Conservation (phyloP, 495 filamentous ascomycete species). For the Penicillium paxilli region DNA sequence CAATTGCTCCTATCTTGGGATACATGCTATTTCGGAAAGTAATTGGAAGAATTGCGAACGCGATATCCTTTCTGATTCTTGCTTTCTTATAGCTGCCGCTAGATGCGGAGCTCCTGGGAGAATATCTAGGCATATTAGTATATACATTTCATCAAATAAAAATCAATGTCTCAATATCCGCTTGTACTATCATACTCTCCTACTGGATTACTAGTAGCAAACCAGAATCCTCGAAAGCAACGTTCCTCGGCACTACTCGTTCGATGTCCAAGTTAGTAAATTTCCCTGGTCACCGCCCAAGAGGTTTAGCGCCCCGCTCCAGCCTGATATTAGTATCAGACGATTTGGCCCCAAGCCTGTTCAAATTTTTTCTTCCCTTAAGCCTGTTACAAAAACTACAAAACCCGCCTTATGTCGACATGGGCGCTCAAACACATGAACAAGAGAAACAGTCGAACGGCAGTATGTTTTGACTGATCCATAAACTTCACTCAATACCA, state of each 20-base stretch:
- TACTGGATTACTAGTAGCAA: too few relatives aligned
- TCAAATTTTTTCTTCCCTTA: background rate
- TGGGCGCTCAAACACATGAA: constrained; percentile 32
- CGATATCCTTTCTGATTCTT: background rate
- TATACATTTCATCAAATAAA: background rate
- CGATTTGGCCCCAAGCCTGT: too few relatives aligned
- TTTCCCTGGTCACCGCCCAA: background rate
- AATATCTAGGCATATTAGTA: background rate
- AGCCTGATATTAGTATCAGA: background rate
- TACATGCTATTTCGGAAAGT: background rate
- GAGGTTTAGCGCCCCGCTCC: background rate
- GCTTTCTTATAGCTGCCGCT: background rate
- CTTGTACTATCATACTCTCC: too few relatives aligned
- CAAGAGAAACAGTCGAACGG: constrained; percentile 23
- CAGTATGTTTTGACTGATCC: constrained; percentile 14
- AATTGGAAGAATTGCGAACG: background rate
- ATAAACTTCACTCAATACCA: background rate
- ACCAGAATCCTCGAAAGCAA: too few relatives aligned
- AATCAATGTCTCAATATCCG: background rate
- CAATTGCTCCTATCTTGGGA: background rate
- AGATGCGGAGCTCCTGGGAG: background rate
- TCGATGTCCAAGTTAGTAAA: too few relatives aligned
- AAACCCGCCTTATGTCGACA: constrained; percentile 23
- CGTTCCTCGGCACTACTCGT: too few relatives aligned
- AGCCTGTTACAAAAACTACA: background rate